Conservation (phyloP, 2,329 filamentous ascomycete species). For the Nemania abortiva region DNA sequence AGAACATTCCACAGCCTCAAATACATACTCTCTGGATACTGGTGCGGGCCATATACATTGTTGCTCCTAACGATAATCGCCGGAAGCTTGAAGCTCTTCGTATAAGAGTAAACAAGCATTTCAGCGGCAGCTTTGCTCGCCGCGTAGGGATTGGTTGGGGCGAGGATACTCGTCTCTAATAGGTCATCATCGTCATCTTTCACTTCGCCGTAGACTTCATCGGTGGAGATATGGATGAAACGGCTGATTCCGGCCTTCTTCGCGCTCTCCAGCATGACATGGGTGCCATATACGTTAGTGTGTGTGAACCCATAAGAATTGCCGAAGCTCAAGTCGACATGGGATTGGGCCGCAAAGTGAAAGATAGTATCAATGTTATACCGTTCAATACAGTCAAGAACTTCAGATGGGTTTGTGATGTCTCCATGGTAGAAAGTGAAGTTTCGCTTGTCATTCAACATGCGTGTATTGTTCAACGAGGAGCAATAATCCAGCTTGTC, state of each 20-base stretch:
- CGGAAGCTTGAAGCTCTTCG: slow-evolving; percentile 84
- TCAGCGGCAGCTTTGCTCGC: slow-evolving; percentile 85
- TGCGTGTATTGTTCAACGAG: slow-evolving; percentile 81
- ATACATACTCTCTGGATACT: slow-evolving; percentile 82
- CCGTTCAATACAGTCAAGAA: slow-evolving; percentile 76
- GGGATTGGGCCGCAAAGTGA: slow-evolving; percentile 88
- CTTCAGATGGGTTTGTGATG: slow-evolving; percentile 77
- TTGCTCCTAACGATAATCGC: slow-evolving; percentile 85
- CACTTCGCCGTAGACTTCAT: slow-evolving; percentile 88
- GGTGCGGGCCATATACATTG: slow-evolving; percentile 87
- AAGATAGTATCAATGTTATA: slow-evolving; percentile 83
- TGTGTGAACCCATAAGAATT: slow-evolving; percentile 86
- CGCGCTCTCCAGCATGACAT: slow-evolving; percentile 81
- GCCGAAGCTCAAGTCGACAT: slow-evolving; percentile 85
- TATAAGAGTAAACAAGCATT: slow-evolving; percentile 89
- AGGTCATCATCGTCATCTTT: slow-evolving; percentile 77
- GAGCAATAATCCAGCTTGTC: slow-evolving; percentile 89
- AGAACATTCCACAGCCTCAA: background rate
- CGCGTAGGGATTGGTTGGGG: slow-evolving; percentile 85
- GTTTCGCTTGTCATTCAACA: slow-evolving; percentile 75
- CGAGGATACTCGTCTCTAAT: slow-evolving; percentile 78
- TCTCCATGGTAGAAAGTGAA: slow-evolving; percentile 86
- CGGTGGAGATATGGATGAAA: slow-evolving; percentile 86
- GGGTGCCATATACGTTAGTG: slow-evolving; percentile 87
- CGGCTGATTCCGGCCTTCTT: slow-evolving; percentile 77